Conservation (phyloP, 352 stramenopile genomes). For the Globisporangium echinulatum region DNA sequence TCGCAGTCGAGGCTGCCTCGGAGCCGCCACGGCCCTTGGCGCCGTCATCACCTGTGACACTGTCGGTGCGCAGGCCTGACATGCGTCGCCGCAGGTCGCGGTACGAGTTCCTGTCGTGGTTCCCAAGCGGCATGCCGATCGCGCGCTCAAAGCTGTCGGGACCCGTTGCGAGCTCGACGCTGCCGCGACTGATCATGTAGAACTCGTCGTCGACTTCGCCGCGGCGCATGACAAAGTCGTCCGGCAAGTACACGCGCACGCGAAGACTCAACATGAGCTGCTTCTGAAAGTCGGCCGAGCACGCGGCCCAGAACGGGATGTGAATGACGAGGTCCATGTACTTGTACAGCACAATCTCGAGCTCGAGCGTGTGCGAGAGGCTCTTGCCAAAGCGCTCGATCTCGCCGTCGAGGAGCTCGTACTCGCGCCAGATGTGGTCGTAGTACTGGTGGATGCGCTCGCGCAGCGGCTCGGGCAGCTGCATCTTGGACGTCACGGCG, state of each 20-base stretch:
- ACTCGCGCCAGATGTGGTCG: conserved; percentile 59
- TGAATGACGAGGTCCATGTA: conserved; percentile 51
- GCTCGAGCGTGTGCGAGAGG: conserved; percentile 50
- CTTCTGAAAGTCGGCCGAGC: conserved; percentile 46
- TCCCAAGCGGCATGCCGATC: neutral
- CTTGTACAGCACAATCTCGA: conserved; percentile 68
- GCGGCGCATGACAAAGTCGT: conserved; percentile 51
- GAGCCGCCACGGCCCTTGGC: too few species aligned
- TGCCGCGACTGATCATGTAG: conserved; percentile 58
- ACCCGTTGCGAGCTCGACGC: conserved; percentile 26
- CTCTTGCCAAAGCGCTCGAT: conserved; percentile 45
- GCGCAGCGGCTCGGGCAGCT: conserved; percentile 35
- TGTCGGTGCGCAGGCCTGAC: too few species aligned
- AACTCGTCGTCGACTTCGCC: conserved; percentile 46
- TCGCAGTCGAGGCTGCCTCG: neutral
- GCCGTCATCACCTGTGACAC: neutral
- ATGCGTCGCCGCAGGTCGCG: neutral
- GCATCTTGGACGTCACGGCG: conserved; percentile 45
- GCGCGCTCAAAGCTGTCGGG: conserved; percentile 16
- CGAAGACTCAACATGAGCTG: conserved; percentile 38
- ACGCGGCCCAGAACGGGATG: conserved; percentile 30
- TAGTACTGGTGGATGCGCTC: conserved; percentile 70
- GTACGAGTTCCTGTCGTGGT: neutral
- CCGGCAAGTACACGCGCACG: conserved; percentile 48
- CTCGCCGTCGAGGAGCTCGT: conserved; percentile 53